Evolutionary conservation across 495 filamentous ascomycete species (phyloP).

Genomic region (Penicillium canariense): DNA sequence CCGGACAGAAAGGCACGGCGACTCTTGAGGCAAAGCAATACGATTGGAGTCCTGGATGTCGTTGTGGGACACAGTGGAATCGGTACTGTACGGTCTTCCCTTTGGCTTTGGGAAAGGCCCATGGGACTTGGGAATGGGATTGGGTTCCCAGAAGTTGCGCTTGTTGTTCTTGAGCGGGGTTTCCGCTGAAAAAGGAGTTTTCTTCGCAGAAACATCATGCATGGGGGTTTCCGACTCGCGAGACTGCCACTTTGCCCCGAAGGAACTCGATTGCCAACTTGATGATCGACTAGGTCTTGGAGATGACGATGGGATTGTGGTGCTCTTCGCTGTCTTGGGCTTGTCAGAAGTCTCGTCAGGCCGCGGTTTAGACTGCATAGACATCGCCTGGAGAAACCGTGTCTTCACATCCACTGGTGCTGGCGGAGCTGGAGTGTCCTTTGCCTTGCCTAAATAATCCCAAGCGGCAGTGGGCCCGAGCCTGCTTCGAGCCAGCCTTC

Average conservation of each 20-base stretch:
- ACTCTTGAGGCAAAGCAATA: not conserved
- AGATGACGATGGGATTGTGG: not conserved
- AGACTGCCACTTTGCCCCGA: not conserved
- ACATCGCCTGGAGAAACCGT: not conserved
- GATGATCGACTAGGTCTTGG: not conserved
- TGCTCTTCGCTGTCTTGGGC: not conserved
- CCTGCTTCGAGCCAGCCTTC: not conserved
- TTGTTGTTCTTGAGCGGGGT: not conserved
- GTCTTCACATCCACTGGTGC: not conserved
- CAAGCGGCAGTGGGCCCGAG: not conserved
- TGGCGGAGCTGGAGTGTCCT: not conserved
- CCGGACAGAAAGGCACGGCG: not conserved
- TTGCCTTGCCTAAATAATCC: not conserved
- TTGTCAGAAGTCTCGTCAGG: not conserved
- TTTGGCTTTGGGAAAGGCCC: not conserved
- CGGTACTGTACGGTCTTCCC: not conserved
- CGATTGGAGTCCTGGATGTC: not conserved
- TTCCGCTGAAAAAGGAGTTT: not conserved
- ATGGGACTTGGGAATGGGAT: not conserved
- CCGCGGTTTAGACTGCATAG: not conserved
- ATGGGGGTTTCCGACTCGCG: not conserved
- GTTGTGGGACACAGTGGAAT: not conserved
- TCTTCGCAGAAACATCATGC: not conserved
- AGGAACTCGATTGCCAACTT: too few relatives aligned
- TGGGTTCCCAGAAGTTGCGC: slow-evolving; percentile 1